phyloP scores from a whole-genome alignment of 805 yeast species.

The Teunomyces cretensis region DNA sequence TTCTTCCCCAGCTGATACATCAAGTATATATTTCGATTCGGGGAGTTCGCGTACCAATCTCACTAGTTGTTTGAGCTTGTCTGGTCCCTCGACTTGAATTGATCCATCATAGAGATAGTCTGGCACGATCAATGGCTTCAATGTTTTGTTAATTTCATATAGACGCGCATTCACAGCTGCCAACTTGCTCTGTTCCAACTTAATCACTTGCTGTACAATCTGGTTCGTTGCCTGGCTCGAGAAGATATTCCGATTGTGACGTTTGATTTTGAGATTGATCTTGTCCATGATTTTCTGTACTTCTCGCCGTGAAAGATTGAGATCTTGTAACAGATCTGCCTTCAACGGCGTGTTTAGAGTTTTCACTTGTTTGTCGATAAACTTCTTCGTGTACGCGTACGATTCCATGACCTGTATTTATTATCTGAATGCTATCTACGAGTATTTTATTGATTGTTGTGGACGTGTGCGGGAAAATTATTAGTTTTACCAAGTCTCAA shows the following conservation, averaged over 20 bases:
- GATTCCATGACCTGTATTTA: conserved; percentile 11
- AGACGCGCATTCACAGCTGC: conserved; percentile 28
- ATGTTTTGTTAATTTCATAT: conserved; percentile 15
- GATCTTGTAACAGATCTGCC: conserved; percentile 15
- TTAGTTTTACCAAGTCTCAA: not conserved
- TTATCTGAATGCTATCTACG: not conserved
- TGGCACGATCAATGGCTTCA: conserved; percentile 30
- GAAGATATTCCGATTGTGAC: conserved; percentile 29
- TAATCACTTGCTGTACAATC: conserved; percentile 35
- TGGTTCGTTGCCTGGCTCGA: conserved; percentile 33
- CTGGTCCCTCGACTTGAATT: conserved; percentile 9
- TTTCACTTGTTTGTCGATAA: conserved; percentile 33
- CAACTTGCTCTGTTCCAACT: conserved; percentile 31
- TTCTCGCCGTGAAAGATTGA: conserved; percentile 11
- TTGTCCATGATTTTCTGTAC: conserved; percentile 21
- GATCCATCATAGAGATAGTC: conserved; percentile 13
- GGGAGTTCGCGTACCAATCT: conserved; percentile 32
- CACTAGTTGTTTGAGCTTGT: conserved; percentile 20
- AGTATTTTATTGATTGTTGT: not conserved
- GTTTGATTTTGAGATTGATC: conserved; percentile 21
- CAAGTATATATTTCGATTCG: conserved; percentile 29
- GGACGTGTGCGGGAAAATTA: not conserved
- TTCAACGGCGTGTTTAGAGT: conserved; percentile 27
- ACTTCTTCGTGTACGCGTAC: conserved; percentile 30
- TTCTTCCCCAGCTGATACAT: conserved; percentile 6